A percentile compares a stretch with the other conserved stretches of the same genome.
These are phyloP conservation scores for Quercus suber DNA, from an alignment of 306 rosid species.

Conservation along the genomic window DNA sequence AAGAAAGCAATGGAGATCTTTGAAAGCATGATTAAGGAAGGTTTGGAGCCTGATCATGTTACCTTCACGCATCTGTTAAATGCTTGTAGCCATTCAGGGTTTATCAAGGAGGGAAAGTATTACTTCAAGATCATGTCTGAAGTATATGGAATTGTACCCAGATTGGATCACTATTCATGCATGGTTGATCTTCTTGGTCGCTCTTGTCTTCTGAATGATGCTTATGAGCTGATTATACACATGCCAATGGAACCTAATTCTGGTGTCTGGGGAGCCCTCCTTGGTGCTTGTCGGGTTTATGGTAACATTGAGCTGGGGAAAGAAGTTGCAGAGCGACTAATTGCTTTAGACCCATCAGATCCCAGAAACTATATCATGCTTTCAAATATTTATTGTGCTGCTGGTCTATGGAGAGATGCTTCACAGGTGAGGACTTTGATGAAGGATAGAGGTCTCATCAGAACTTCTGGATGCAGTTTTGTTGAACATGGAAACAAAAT, in stretches of 20 bases:
- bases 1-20: conserved; percentile 55
- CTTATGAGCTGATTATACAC: conserved; percentile 48
- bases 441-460: conserved; percentile 49
- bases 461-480: conserved; percentile 61
- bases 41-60: conserved; percentile 69
- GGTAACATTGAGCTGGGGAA: conserved; percentile 55
- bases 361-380: conserved; percentile 71
- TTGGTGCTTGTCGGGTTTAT: conserved; percentile 68
- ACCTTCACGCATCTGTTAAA: conserved; percentile 74
- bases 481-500: conserved; percentile 58
- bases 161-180: conserved; percentile 77
- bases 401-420: conserved; percentile 68
- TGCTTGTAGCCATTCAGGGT: conserved; percentile 91
- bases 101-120: conserved; percentile 52
- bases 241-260: conserved; percentile 76
- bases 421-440: conserved; percentile 60
- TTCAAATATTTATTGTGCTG: conserved; percentile 62
- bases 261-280: conserved; percentile 83
- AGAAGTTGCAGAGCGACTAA: conserved; percentile 62
- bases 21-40: conserved; percentile 42
- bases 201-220: conserved; percentile 52
- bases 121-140: conserved; percentile 56
- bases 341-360: conserved; percentile 54
- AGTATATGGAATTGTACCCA: conserved; percentile 50
- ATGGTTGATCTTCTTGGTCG: conserved; percentile 91